phyloP scores from a whole-genome alignment of 768 basidiomycete species.

The Hirschioporus abietinus region DNA sequence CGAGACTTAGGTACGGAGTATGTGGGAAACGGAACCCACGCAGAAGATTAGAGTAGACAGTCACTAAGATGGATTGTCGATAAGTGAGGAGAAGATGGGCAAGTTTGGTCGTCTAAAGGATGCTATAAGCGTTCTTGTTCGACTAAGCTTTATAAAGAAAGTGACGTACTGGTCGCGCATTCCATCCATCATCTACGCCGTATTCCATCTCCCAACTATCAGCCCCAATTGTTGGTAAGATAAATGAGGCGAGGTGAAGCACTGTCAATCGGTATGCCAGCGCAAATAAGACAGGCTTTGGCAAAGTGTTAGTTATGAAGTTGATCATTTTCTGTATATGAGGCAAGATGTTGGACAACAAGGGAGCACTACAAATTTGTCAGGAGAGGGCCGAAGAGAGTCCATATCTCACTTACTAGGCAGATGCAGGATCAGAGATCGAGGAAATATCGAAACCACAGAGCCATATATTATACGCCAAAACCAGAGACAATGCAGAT shows the following conservation, averaged over 20 bases:
- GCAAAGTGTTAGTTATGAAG: conserved; percentile 80
- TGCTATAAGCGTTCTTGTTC: background rate
- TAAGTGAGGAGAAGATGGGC: conserved; percentile 76
- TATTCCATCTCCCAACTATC: conserved; percentile 73
- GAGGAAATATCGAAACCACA: conserved; percentile 76
- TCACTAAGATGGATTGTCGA: conserved; percentile 77
- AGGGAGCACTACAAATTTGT: conserved; percentile 49
- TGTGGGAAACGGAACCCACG: conserved; percentile 43
- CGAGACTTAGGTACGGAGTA: background rate
- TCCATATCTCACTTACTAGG: conserved; percentile 52
- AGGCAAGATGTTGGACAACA: conserved; percentile 73
- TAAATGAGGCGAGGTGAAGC: conserved; percentile 74
- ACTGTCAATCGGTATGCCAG: conserved; percentile 77
- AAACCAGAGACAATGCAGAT: conserved; percentile 77
- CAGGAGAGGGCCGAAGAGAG: background rate
- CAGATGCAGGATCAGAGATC: conserved; percentile 66
- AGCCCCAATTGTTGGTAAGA: conserved; percentile 79
- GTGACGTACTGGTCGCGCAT: conserved; percentile 61
- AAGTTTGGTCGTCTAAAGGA: conserved; percentile 62
- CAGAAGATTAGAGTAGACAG: conserved; percentile 82
- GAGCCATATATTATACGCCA: conserved; percentile 89
- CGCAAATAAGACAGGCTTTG: conserved; percentile 77
- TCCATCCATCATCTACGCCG: conserved; percentile 59
- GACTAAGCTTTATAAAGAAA: background rate
- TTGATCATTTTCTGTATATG: conserved; percentile 75